phyloP scores from a whole-genome alignment of 2,329 filamentous ascomycete species.

The Fusarium chuoi region DNA sequence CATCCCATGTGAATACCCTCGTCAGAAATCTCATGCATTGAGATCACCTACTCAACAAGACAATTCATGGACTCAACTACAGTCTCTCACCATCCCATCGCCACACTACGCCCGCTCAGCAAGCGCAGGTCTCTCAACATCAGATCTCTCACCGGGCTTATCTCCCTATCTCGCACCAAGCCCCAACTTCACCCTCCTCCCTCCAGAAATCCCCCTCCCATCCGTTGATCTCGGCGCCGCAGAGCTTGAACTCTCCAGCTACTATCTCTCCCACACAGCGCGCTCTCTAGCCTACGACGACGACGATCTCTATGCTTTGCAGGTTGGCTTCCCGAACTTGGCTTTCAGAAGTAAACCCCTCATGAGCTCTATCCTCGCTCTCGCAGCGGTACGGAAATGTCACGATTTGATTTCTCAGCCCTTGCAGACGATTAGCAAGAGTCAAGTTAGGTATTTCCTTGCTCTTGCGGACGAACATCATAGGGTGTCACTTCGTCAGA shows the following conservation, averaged over 20 bases:
- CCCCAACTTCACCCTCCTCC: background rate
- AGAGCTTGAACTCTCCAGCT: constrained; percentile 52
- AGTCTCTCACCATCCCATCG: background rate
- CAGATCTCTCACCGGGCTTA: background rate
- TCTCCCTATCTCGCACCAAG: constrained; percentile 4
- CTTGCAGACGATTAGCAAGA: background rate
- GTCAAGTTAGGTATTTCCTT: constrained; percentile 29
- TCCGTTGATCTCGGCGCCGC: constrained; percentile 25
- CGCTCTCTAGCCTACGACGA: constrained; percentile 49
- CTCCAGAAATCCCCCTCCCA: background rate
- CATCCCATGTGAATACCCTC: constrained; percentile 27
- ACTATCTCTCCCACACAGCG: constrained; percentile 56
- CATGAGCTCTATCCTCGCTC: constrained; percentile 55
- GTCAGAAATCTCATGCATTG: background rate
- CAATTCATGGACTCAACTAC: background rate
- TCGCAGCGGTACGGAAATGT: constrained; percentile 54
- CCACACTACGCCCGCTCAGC: background rate
- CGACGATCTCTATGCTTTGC: constrained; percentile 53
- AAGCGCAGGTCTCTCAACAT: background rate
- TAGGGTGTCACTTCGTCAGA: constrained; percentile 50
- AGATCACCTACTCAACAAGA: background rate
- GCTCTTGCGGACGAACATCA: constrained; percentile 52
- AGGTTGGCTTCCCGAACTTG: constrained; percentile 55
- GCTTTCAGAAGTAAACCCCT: constrained; percentile 53
- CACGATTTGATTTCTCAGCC: constrained; percentile 43